A percentile compares a stretch with the other conserved stretches of the same genome.
These are phyloP conservation scores for Dissoconium aciculare DNA, from an alignment of 2,329 filamentous ascomycete species.

Conservation along the genomic window DNA sequence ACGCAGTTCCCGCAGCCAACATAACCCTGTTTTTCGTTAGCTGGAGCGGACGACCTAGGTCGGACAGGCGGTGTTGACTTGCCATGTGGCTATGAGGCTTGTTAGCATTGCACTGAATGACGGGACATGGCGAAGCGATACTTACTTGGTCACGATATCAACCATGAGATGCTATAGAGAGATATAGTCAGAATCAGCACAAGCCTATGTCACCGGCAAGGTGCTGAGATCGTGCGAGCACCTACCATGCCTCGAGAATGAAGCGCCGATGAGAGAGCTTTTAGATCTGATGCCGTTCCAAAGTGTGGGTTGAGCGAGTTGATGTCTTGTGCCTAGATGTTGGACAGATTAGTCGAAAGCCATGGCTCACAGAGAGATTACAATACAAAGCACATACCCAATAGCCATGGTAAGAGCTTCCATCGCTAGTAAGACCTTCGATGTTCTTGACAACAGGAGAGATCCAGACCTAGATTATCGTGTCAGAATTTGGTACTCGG, in stretches of 20 bases:
- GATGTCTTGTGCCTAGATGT: constrained; percentile 32
- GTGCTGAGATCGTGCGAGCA: too few species aligned
- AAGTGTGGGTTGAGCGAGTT: constrained; percentile 33
- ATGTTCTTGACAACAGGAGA: constrained; percentile 30
- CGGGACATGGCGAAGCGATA: too few species aligned
- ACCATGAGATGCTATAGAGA: constrained; percentile 29
- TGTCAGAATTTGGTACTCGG: not conserved
- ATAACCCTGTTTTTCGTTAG: constrained; percentile 40
- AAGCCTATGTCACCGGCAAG: too few species aligned
- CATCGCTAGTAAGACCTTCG: constrained; percentile 23
- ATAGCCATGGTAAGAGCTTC: constrained; percentile 34
- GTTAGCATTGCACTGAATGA: too few species aligned
- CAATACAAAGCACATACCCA: constrained; percentile 24
- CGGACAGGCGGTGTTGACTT: too few species aligned
- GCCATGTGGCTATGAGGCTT: not conserved
- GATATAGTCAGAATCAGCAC: constrained; percentile 1
- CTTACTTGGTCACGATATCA: constrained; percentile 32
- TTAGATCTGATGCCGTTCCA: constrained; percentile 31
- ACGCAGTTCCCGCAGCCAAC: constrained; percentile 29
- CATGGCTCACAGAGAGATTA: too few species aligned
- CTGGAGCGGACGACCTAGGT: too few species aligned
- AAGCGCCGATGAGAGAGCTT: constrained; percentile 29
- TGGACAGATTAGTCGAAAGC: not conserved
- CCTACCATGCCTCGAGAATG: constrained; percentile 31
- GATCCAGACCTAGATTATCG: constrained; percentile 19